phyloP scores from a whole-genome alignment of 2,329 filamentous ascomycete species.

The Exophiala bonariae region DNA sequence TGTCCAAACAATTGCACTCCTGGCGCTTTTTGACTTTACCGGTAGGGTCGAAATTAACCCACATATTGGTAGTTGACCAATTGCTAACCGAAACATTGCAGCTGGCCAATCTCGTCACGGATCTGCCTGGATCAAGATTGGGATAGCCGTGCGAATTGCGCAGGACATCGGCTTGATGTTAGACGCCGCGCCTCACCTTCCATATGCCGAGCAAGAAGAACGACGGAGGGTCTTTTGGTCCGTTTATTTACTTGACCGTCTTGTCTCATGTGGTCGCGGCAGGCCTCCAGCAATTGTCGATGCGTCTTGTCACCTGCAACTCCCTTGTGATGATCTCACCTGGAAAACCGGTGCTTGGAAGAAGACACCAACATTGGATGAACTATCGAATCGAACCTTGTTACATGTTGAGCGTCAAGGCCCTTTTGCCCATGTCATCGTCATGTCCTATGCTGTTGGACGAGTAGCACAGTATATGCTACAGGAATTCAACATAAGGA shows the following conservation, averaged over 20 bases:
- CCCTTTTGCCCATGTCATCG: conserved; percentile 12
- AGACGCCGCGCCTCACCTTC: conserved; percentile 24
- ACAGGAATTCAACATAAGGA: conserved; percentile 5
- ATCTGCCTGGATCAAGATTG: conserved; percentile 43
- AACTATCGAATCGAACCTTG: background rate
- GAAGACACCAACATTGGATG: conserved; percentile 7
- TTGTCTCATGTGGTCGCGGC: conserved; percentile 30
- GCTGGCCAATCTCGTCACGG: conserved; percentile 29
- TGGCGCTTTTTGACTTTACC: conserved; percentile 40
- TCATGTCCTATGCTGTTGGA: conserved; percentile 15
- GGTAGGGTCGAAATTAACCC: too few relatives aligned
- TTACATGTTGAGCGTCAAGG: background rate
- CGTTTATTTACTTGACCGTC: conserved; percentile 32
- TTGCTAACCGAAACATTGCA: conserved; percentile 13
- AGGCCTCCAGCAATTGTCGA: conserved; percentile 18
- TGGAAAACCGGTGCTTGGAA: conserved; percentile 7
- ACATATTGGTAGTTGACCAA: background rate
- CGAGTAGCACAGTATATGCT: conserved; percentile 15
- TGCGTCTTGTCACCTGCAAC: conserved; percentile 18
- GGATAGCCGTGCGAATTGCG: conserved; percentile 64
- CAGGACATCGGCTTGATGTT: conserved; percentile 63
- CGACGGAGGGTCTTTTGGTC: conserved; percentile 33
- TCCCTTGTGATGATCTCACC: conserved; percentile 18
- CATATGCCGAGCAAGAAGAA: conserved; percentile 31
- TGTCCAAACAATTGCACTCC: conserved; percentile 38